Conservation (phyloP, 1,284 basidiomycete species). For the Puccinia polysora region DNA sequence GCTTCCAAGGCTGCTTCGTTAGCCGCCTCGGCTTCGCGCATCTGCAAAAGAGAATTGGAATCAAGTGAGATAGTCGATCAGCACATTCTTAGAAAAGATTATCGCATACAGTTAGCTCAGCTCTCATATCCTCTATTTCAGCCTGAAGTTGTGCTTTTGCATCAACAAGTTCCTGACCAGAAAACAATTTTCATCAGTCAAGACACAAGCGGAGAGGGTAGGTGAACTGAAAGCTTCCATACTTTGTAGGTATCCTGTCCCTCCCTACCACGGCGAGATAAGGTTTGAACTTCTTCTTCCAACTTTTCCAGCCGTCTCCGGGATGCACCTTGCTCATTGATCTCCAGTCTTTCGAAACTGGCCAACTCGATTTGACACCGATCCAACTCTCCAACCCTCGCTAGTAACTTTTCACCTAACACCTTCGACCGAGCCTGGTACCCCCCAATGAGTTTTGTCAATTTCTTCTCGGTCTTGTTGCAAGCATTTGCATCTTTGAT, state of each 20-base stretch:
- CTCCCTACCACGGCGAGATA: constrained; percentile 11
- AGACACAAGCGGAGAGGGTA: not conserved
- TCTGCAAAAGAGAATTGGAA: constrained; percentile 5
- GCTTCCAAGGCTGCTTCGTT: constrained; percentile 30
- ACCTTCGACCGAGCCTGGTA: constrained; percentile 75
- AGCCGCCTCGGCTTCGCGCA: constrained; percentile 27
- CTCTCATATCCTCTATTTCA: constrained; percentile 32
- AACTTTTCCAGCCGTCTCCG: constrained; percentile 69
- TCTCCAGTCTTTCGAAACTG: constrained; percentile 68
- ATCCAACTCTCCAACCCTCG: constrained; percentile 57
- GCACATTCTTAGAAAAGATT: not conserved
- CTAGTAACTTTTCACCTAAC: constrained; percentile 66
- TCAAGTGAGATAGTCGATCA: not conserved
- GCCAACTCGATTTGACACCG: constrained; percentile 66
- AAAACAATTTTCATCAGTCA: not conserved
- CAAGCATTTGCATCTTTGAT: constrained; percentile 74
- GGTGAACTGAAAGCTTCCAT: not conserved
- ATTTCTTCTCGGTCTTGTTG: constrained; percentile 84
- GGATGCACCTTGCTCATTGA: constrained; percentile 68
- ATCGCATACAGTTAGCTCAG: constrained; percentile 28
- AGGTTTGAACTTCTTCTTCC: constrained; percentile 72
- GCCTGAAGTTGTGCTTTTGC: constrained; percentile 2
- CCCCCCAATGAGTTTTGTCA: constrained; percentile 78
- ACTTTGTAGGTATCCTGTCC: constrained; percentile 37
- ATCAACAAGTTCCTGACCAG: constrained; percentile 15